phyloP scores from a whole-genome alignment of 345 rosid genomes.

The Linum trigynum region DNA sequence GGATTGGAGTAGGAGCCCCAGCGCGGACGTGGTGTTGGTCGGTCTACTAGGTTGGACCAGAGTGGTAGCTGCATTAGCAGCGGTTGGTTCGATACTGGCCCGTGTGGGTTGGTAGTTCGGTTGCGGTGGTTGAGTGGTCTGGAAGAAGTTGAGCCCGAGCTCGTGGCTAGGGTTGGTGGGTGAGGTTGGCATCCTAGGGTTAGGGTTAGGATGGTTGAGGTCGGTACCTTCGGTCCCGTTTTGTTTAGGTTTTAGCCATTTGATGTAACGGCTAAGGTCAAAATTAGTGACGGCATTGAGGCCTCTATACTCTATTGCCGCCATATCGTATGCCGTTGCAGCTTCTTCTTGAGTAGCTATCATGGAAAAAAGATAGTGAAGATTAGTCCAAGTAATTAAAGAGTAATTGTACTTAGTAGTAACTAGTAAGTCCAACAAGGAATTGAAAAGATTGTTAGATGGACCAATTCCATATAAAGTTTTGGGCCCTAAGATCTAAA shows the following conservation, averaged over 20 bases:
- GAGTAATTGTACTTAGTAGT: too few species aligned
- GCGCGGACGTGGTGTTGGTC: conserved; percentile 40
- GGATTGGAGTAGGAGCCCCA: conserved; percentile 54
- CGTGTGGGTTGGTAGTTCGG: conserved; percentile 8
- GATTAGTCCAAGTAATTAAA: background rate
- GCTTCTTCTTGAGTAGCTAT: conserved; percentile 98
- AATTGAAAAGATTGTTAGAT: background rate
- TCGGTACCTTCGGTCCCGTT: background rate
- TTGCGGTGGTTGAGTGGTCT: background rate
- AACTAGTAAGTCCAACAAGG: background rate
- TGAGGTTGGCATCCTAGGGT: background rate
- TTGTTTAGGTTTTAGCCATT: conserved; percentile 43
- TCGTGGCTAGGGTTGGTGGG: conserved; percentile 16
- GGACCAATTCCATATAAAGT: background rate
- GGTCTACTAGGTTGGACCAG: conserved; percentile 2
- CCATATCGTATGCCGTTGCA: conserved; percentile 82
- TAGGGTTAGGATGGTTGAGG: conserved; percentile 10
- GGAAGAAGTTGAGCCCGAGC: conserved; percentile 10
- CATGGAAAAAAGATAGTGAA: background rate
- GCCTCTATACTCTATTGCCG: conserved; percentile 90
- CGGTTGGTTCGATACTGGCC: background rate
- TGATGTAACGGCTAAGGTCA: conserved; percentile 78
- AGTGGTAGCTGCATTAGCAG: background rate
- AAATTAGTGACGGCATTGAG: conserved; percentile 89
- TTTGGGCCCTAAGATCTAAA: too few species aligned